Conservation (phyloP, 257 asterid species). For the Solanum appendiculatum region DNA sequence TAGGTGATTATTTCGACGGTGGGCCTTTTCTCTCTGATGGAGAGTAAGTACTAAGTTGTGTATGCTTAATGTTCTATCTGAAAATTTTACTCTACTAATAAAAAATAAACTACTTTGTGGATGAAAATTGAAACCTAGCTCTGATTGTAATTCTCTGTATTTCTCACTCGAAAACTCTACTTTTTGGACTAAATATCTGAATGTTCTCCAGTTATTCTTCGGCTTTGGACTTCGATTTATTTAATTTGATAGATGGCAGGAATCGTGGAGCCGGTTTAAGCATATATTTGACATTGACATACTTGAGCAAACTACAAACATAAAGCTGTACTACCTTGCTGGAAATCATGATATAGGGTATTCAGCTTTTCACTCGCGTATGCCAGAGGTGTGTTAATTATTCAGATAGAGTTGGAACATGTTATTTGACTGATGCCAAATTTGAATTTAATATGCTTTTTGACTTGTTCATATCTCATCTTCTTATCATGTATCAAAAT, state of each 20-base stretch:
- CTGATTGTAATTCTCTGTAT: background rate
- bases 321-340: conserved; percentile 45
- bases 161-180: background rate
- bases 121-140: background rate
- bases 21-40: conserved; percentile 56
- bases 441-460: background rate
- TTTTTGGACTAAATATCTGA: background rate
- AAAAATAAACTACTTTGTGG: background rate
- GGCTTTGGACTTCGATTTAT: background rate
- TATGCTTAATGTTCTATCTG: background rate
- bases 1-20: conserved; percentile 95
- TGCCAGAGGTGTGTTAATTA: conserved; percentile 48
- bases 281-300: conserved; percentile 73
- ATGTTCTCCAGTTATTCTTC: conserved; percentile 1
- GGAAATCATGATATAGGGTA: conserved; percentile 96
- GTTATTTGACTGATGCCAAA: background rate
- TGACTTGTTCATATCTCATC: background rate
- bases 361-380: conserved; percentile 45
- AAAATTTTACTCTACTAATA: background rate
- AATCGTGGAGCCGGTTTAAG: conserved; percentile 75
- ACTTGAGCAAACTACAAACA: conserved; percentile 43
- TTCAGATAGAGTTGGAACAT: background rate
- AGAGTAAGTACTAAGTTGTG: conserved; percentile 47
- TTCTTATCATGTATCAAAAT: background rate
- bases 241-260: conserved; percentile 60